Conservation (phyloP, 2,329 filamentous ascomycete genomes). For the Claviceps purpurea region DNA sequence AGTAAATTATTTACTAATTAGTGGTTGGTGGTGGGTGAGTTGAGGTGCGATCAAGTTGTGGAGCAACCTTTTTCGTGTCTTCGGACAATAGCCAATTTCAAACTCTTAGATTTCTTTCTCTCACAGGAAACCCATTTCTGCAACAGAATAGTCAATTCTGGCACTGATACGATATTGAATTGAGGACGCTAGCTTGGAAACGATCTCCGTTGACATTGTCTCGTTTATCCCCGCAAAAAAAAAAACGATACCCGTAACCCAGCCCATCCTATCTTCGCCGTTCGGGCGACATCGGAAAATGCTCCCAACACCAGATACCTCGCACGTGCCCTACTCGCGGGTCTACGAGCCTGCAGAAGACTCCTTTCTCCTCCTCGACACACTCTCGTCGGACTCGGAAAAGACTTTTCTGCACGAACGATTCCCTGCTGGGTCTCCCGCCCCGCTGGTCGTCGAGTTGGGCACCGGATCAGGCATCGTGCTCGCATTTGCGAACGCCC, state of each 20-base stretch:
- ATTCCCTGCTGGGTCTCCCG: constrained; percentile 36
- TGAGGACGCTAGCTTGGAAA: too few relatives aligned
- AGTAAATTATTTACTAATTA: too few relatives aligned
- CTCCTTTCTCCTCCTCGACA: constrained; percentile 87
- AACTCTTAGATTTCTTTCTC: too few relatives aligned
- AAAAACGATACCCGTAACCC: neutral
- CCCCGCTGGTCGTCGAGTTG: constrained; percentile 66
- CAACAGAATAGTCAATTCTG: too few relatives aligned
- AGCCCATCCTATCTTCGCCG: too few relatives aligned
- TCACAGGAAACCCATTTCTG: too few relatives aligned
- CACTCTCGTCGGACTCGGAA: constrained; percentile 61
- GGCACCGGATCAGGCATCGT: constrained; percentile 89
- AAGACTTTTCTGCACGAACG: constrained; percentile 50
- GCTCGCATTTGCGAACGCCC: constrained; percentile 72
- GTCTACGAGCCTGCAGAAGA: constrained; percentile 96
- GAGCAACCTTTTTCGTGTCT: too few relatives aligned
- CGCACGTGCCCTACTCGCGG: constrained; percentile 75
- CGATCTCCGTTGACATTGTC: too few relatives aligned
- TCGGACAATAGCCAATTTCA: too few relatives aligned
- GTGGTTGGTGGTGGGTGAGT: too few relatives aligned
- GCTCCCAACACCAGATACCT: constrained; percentile 88
- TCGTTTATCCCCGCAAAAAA: neutral
- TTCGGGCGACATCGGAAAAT: constrained; percentile 30
- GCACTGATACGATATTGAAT: too few relatives aligned
- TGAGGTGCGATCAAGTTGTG: too few relatives aligned